Base-by-base conservation (phyloP, 306 rosid species). In the Acmispon strigosus region DNA sequence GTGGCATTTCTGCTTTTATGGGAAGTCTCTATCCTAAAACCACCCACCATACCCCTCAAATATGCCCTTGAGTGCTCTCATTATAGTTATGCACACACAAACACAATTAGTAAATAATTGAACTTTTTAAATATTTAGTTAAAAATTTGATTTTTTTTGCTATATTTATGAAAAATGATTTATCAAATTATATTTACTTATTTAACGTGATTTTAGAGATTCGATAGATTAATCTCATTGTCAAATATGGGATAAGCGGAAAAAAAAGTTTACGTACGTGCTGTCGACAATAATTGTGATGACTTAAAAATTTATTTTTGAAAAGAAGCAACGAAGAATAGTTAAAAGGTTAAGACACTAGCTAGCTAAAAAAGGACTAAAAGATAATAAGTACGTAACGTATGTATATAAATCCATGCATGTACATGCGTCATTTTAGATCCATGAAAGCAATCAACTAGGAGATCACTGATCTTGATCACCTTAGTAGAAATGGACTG, bases 1-100 rank as follows among this genome's bases (percentile, higher is more conserved):
- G 74, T 70, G 58, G 83, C 86, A 82, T 75, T 72, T 82, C 67
- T 78, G 84, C 87, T 76, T 76, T 83, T 79, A 66, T 80, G 81
- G 79, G 9, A 77, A 44, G 84, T 81, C 82, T 32, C 81, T 62
- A 27, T 76, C 80, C 41, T 39, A 56, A 80, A 51, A 52, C 71
- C 73, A 68, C 81, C 8, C 37, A 32, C 77, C 53, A 72, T 80
- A 64, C 89, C 81, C 62, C 37, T 22, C 81, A 83, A 69, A 80
- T 74, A 56, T 74, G 76, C 85, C 79, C 74, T 72, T 76, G 81
- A 79, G 5, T 62, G 3, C 27, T 22, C 27, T 22, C 27, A 22
- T 22, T 22, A n/a, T n/a, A n/a, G n/a, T n/a, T n/a, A n/a, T n/a
- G n/a, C n/a, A n/a, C n/a, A n/a, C n/a, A n/a, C n/a, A n/a, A n/a